Percentiles rank a stretch among this genome's conserved stretches.
phyloP scores from a whole-genome alignment of 2,329 filamentous ascomycete genomes.

The Fusarium sororula region DNA sequence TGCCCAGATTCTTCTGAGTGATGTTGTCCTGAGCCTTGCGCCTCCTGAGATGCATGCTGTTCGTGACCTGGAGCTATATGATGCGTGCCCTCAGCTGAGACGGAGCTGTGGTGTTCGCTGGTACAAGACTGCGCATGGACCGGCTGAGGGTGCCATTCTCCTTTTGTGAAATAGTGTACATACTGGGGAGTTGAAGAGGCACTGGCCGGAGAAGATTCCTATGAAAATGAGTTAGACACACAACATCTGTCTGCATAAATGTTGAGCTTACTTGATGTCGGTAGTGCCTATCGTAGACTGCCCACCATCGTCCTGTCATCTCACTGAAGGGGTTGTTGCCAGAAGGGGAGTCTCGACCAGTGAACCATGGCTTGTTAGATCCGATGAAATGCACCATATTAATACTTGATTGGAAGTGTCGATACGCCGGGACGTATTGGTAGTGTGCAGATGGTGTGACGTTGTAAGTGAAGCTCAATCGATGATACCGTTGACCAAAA shows the following conservation, averaged over 20 bases:
- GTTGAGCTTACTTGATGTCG: slow-evolving; percentile 57
- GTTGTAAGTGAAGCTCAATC: slow-evolving; percentile 95
- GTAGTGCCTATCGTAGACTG: slow-evolving; percentile 91
- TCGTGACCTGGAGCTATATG: slow-evolving; percentile 31
- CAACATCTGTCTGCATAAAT: not conserved
- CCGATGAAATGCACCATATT: slow-evolving; percentile 96
- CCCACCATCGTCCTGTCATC: slow-evolving; percentile 90
- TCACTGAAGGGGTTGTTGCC: slow-evolving; percentile 78
- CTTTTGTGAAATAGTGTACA: slow-evolving; percentile 64
- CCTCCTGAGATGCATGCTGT: slow-evolving; percentile 10
- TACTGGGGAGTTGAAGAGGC: slow-evolving; percentile 46
- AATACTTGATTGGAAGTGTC: slow-evolving; percentile 90
- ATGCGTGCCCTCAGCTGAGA: slow-evolving; percentile 1
- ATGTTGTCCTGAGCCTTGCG: slow-evolving; percentile 2
- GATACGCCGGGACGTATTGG: slow-evolving; percentile 95
- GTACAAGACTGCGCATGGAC: slow-evolving; percentile 30
- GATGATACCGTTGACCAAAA: slow-evolving; percentile 84
- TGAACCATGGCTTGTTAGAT: slow-evolving; percentile 85
- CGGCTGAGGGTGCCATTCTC: slow-evolving; percentile 54
- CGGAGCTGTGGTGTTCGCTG: slow-evolving; percentile 38
- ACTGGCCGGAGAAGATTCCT: slow-evolving; percentile 32
- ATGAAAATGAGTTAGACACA: slow-evolving; percentile 7
- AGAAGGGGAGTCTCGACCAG: slow-evolving; percentile 64
- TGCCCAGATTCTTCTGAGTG: slow-evolving; percentile 23
- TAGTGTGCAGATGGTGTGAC: slow-evolving; percentile 97